Conservation (phyloP, 2,329 filamentous ascomycete genomes). For the Claviceps maximensis region DNA sequence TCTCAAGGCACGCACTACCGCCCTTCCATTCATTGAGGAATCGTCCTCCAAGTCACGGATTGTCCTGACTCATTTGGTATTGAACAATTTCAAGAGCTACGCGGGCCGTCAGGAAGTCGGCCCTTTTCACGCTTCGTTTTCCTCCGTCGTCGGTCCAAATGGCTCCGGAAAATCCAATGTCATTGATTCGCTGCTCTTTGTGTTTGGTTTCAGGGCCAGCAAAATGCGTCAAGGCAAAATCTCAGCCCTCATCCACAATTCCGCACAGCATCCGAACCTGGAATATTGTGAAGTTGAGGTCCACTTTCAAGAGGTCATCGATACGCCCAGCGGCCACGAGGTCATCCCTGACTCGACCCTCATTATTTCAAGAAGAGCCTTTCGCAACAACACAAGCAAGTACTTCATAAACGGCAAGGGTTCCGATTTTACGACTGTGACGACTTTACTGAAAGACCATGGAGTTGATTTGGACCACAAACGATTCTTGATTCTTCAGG, state of each 20-base stretch:
- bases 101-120: slow-evolving; percentile 90
- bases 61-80: slow-evolving; percentile 80
- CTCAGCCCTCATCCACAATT: slow-evolving; percentile 95
- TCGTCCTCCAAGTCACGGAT: slow-evolving; percentile 70
- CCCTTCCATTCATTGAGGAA: slow-evolving; percentile 57
- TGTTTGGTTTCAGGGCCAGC: slow-evolving; percentile 97
- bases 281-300: slow-evolving; percentile 93
- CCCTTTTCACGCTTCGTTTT: slow-evolving; percentile 93
- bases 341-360: slow-evolving; percentile 74
- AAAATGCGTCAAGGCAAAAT: slow-evolving; percentile 99
- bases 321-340: slow-evolving; percentile 62
- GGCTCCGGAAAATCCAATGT: slow-evolving; percentile 98
- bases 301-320: slow-evolving; percentile 90
- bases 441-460: slow-evolving; percentile 69
- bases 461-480: slow-evolving; percentile 97
- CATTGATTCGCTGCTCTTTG: slow-evolving; percentile 92
- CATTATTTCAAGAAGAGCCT: slow-evolving; percentile 80
- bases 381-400: slow-evolving; percentile 96
- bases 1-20: slow-evolving; percentile 65
- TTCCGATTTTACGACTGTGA: slow-evolving; percentile 87
- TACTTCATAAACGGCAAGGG: slow-evolving; percentile 90
- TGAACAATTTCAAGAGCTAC: slow-evolving; percentile 99
- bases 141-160: slow-evolving; percentile 93
- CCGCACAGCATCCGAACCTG: slow-evolving; percentile 70
- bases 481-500: slow-evolving; percentile 91